Base-by-base conservation (phyloP, 2,329 filamentous ascomycete genomes). In the Pseudonectria buxi region DNA sequence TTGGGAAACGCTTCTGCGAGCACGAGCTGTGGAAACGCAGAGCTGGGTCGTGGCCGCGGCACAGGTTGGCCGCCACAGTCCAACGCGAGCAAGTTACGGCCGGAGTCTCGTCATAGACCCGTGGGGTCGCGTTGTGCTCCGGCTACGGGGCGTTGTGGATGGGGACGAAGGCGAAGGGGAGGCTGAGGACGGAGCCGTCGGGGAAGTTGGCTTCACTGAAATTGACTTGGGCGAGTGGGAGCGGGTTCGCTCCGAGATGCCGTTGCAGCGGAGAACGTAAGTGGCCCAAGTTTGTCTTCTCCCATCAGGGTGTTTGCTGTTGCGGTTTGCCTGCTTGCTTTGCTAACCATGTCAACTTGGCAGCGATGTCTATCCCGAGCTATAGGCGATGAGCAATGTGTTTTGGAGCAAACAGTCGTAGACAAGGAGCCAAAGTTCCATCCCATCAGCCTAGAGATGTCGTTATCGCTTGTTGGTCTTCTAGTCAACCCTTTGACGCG, bases 11-110 rank as follows among this genome's bases (percentile, higher is more conserved):
- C 64, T 96, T 6, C 67, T 95, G 11, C 71, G 85, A 18, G 80
- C 86, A 4, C 71, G 90, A 30, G 90, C 90, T 9, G 86, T 95
- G 41, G 90, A 95, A 68, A 87, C 83, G 13, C 85, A 95, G 63
- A 78, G 79, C 36, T 96, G 86, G 67, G 81, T 95, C 2, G 67
- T 95, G 41, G 90, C 89, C 9, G 81, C 89, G 1, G 90, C 88
- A 26, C 89, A 95, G 61, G 60, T 61, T 14, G 89, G 88, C 1
- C 59, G 67, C 26, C 87, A 76, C 44, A 88, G 87, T 49, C 76
- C 78, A 43, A 86, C 80, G 61, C 70, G 90, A 39, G 72, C 75
- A 18, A 94, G 86, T 60, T 95, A 92, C 62, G 90, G 90, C 0
- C 82, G 86, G 56, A 86, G 83, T 49, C 78, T 94, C 66, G 83